A percentile compares a stretch with the other conserved stretches of the same genome.
These are phyloP conservation scores for Neoboletus magnificus DNA, from an alignment of 768 basidiomycete species.

Conservation along the genomic window DNA sequence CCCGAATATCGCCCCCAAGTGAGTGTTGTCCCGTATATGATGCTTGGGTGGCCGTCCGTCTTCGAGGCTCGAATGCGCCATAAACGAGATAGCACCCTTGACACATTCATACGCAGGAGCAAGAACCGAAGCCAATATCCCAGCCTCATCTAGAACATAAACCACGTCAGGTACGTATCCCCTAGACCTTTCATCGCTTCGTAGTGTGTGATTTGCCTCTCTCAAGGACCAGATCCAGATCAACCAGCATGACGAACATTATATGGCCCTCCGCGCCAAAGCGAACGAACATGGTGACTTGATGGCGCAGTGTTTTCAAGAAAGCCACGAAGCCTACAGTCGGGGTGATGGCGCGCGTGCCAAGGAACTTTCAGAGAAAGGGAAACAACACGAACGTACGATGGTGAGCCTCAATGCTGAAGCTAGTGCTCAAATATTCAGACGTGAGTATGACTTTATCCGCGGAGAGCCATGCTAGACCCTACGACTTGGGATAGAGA, in stretches of 20 bases:
- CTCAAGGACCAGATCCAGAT: conserved; percentile 52
- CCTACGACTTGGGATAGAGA: conserved; percentile 44
- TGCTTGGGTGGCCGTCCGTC: background rate
- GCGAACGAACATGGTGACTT: conserved; percentile 78
- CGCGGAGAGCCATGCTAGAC: background rate
- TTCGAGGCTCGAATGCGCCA: background rate
- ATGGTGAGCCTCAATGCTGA: conserved; percentile 79
- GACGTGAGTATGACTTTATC: conserved; percentile 39
- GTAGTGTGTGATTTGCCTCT: background rate
- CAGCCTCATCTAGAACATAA: conserved; percentile 16
- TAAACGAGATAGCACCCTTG: conserved; percentile 2
- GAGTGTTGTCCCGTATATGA: conserved; percentile 7
- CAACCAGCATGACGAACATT: conserved; percentile 70
- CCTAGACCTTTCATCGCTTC: background rate
- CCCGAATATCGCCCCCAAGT: conserved; percentile 14
- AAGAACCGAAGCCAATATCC: conserved; percentile 12
- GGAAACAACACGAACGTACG: conserved; percentile 70
- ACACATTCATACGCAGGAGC: conserved; percentile 13
- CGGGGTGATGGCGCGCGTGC: conserved; percentile 73
- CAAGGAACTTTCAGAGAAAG: conserved; percentile 77
- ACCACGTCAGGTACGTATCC: conserved; percentile 16
- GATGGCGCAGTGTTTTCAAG: conserved; percentile 69
- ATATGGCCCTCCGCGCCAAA: conserved; percentile 63
- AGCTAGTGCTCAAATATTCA: conserved; percentile 87
- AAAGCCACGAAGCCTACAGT: conserved; percentile 73